phyloP scores from a whole-genome alignment of 306 rosid species.

The Ammopiptanthus mongolicus region DNA sequence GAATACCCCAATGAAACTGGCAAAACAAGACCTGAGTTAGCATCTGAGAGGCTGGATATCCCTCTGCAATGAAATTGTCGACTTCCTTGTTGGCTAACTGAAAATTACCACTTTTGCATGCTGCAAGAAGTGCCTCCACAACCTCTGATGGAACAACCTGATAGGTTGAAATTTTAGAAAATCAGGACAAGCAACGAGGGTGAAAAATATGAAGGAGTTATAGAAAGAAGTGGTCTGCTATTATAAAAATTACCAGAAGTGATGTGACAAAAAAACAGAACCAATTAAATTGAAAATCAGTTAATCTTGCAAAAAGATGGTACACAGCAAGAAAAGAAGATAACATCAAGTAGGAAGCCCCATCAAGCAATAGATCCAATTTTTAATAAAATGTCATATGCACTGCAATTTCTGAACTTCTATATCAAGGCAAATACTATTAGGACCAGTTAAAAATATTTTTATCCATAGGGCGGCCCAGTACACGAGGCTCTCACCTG shows the following conservation, averaged over 20 bases:
- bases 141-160: conserved; percentile 68
- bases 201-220: background rate
- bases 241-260: background rate
- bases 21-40: conserved; percentile 55
- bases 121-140: conserved; percentile 48
- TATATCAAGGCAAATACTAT: background rate
- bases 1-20: background rate
- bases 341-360: background rate
- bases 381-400: background rate
- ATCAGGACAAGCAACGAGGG: background rate
- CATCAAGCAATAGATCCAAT: conserved; percentile 8
- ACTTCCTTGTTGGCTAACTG: conserved; percentile 89
- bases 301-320: background rate
- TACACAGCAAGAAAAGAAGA: background rate
- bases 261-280: background rate
- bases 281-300: conserved; percentile 1
- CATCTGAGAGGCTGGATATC: conserved; percentile 92
- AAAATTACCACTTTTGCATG: conserved; percentile 84
- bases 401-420: background rate
- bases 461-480: background rate
- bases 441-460: background rate
- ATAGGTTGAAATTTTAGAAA: conserved; percentile 19
- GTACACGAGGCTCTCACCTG: too few relatives aligned
- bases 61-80: conserved; percentile 80
- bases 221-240: background rate